Percentiles rank a stretch among this genome's conserved stretches.
phyloP scores from a whole-genome alignment of 2,329 filamentous ascomycete genomes.

The Diaporthe velutina region DNA sequence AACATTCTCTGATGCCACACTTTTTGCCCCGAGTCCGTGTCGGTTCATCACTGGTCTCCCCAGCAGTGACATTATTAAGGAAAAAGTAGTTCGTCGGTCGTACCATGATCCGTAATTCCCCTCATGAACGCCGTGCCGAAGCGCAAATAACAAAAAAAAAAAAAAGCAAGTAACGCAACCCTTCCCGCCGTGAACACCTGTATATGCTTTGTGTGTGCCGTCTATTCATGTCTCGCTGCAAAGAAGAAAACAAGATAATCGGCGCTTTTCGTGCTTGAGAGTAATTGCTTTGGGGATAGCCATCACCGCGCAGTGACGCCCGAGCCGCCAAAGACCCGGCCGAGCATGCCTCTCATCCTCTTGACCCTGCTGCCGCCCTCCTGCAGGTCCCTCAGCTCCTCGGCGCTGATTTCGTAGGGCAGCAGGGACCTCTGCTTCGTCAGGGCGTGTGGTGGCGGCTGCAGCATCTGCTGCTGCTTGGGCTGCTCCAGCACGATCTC shows the following conservation, averaged over 20 bases:
- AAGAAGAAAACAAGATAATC: neutral
- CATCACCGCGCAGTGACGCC: slow-evolving; percentile 53
- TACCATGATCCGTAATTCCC: neutral
- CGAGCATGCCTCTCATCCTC: slow-evolving; percentile 63
- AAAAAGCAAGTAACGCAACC: neutral
- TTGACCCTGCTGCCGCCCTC: slow-evolving; percentile 62
- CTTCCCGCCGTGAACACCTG: slow-evolving; percentile 21
- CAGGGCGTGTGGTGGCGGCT: slow-evolving; percentile 31
- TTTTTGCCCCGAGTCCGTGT: slow-evolving; percentile 19
- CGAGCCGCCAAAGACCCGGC: slow-evolving; percentile 64
- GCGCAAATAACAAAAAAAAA: neutral
- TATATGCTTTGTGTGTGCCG: slow-evolving; percentile 28
- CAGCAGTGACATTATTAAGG: slow-evolving; percentile 29
- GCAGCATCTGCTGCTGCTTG: slow-evolving; percentile 43
- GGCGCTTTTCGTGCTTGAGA: slow-evolving; percentile 18
- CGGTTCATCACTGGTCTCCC: slow-evolving; percentile 23
- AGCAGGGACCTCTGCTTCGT: slow-evolving; percentile 52
- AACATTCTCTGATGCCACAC: slow-evolving; percentile 23
- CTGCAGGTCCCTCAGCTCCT: slow-evolving; percentile 65
- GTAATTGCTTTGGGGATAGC: neutral
- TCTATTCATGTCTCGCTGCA: slow-evolving; percentile 24
- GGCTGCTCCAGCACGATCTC: slow-evolving; percentile 56
- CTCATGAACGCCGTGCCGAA: slow-evolving; percentile 24
- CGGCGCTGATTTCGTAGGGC: slow-evolving; percentile 68
- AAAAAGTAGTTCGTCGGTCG: slow-evolving; percentile 9